These are phyloP conservation scores for Vigna nakashimae DNA, from an alignment of 306 rosid genomes.

Conservation along the genomic window DNA sequence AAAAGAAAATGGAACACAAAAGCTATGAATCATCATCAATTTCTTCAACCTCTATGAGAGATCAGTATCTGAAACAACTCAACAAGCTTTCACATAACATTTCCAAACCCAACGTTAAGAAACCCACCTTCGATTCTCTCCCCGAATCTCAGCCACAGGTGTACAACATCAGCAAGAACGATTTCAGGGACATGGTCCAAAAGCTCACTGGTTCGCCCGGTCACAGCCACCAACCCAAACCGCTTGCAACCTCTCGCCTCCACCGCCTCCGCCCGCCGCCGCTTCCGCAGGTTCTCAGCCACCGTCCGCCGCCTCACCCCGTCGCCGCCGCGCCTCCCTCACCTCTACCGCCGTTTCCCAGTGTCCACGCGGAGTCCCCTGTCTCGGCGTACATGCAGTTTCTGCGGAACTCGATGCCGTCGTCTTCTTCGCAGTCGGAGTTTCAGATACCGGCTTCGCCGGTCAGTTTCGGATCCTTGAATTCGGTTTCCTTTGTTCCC, in stretches of 20 bases:
- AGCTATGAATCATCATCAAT: not conserved
- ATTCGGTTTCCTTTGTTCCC: slow-evolving; percentile 76
- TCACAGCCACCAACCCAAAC: not conserved
- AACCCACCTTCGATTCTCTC: not conserved
- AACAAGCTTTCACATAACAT: slow-evolving; percentile 13
- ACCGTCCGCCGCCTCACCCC: not conserved
- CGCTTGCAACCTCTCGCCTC: not conserved
- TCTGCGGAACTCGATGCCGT: slow-evolving; percentile 46
- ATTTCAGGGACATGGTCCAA: slow-evolving; percentile 26
- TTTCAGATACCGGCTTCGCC: slow-evolving; percentile 62
- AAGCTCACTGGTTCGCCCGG: slow-evolving; percentile 25
- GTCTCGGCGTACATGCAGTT: slow-evolving; percentile 79
- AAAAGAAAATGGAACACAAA: not conserved
- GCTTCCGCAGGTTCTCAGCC: not conserved
- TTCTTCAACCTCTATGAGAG: not conserved
- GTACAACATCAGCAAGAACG: slow-evolving; percentile 20
- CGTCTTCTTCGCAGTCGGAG: slow-evolving; percentile 49
- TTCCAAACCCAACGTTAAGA: slow-evolving; percentile 15
- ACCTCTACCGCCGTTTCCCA: slow-evolving; percentile 81
- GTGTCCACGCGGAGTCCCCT: slow-evolving; percentile 86
- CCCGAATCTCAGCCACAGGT: slow-evolving; percentile 17
- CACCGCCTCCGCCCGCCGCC: slow-evolving; percentile 22
- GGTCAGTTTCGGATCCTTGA: slow-evolving; percentile 74
- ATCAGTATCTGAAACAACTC: not conserved
- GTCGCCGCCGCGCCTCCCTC: slow-evolving; percentile 56